Conservation (phyloP, 1,139 yeast species). For the Diutina sp. region DNA sequence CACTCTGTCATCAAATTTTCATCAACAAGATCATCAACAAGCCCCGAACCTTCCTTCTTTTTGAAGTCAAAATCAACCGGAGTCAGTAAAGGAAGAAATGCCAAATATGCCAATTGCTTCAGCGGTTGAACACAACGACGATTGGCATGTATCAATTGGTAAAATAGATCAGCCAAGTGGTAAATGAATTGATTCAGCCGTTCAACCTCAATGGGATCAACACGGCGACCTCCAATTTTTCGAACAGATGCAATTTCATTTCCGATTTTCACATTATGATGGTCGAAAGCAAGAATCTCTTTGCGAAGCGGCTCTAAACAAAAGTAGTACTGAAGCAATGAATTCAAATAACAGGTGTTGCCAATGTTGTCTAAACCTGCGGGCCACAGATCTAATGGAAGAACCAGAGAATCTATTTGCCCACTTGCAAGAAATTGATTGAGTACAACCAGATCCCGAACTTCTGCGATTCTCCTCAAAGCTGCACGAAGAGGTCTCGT, state of each 20-base stretch:
- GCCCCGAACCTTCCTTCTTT: neutral
- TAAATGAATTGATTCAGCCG: slow-evolving; percentile 74
- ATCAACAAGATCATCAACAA: neutral
- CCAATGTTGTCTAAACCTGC: slow-evolving; percentile 91
- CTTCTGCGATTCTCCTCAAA: slow-evolving; percentile 32
- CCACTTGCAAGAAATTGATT: neutral
- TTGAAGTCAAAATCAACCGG: slow-evolving; percentile 42
- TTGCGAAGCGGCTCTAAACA: slow-evolving; percentile 74
- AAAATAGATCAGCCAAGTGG: slow-evolving; percentile 55
- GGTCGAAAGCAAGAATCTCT: slow-evolving; percentile 41
- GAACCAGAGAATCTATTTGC: slow-evolving; percentile 13
- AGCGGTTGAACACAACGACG: slow-evolving; percentile 67
- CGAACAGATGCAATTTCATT: slow-evolving; percentile 17
- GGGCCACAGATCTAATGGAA: slow-evolving; percentile 66
- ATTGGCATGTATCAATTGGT: slow-evolving; percentile 52
- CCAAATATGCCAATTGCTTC: slow-evolving; percentile 75
- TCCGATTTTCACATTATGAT: slow-evolving; percentile 5
- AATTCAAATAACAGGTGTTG: slow-evolving; percentile 87
- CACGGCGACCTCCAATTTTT: slow-evolving; percentile 77
- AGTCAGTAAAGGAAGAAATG: slow-evolving; percentile 66
- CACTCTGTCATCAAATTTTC: neutral
- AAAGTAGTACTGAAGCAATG: slow-evolving; percentile 80
- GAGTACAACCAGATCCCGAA: slow-evolving; percentile 3
- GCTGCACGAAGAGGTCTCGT: slow-evolving; percentile 38
- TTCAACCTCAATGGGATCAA: slow-evolving; percentile 58